Evolutionary conservation across 1,284 basidiomycete genomes (phyloP).

Genomic region (Caloboletus firmus): DNA sequence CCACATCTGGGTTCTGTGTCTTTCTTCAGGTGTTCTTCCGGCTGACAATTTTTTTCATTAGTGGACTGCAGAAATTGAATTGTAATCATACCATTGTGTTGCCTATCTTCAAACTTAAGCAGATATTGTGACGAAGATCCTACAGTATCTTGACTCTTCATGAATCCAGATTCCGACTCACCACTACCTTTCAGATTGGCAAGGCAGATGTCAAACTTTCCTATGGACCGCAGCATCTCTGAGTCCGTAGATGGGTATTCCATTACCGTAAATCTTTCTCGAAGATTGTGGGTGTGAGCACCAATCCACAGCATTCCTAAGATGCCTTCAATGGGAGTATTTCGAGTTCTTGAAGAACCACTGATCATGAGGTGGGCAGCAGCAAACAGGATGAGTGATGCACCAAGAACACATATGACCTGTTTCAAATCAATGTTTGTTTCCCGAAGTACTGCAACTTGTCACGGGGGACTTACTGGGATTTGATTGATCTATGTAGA

Average conservation of each 20-base stretch:
- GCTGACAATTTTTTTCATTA: background rate
- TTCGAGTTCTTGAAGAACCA: background rate
- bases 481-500: background rate
- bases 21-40: background rate
- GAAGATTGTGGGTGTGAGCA: background rate
- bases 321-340: background rate
- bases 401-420: background rate
- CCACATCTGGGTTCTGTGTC: background rate
- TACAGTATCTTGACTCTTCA: too few relatives aligned
- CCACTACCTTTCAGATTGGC: background rate
- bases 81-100: background rate
- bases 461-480: background rate
- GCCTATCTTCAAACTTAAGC: background rate
- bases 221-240: background rate
- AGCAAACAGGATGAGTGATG: background rate
- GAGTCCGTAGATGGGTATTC: background rate
- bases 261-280: background rate
- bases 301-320: conserved; percentile 1
- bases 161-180: background rate
- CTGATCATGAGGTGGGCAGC: background rate
- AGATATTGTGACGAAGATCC: background rate
- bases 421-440: too few relatives aligned
- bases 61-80: background rate
- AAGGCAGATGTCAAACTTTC: background rate
- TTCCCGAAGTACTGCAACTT: too few relatives aligned